Evolutionary conservation across 495 filamentous ascomycete genomes (phyloP).

Genomic region (Chaetomium fimeti): DNA sequence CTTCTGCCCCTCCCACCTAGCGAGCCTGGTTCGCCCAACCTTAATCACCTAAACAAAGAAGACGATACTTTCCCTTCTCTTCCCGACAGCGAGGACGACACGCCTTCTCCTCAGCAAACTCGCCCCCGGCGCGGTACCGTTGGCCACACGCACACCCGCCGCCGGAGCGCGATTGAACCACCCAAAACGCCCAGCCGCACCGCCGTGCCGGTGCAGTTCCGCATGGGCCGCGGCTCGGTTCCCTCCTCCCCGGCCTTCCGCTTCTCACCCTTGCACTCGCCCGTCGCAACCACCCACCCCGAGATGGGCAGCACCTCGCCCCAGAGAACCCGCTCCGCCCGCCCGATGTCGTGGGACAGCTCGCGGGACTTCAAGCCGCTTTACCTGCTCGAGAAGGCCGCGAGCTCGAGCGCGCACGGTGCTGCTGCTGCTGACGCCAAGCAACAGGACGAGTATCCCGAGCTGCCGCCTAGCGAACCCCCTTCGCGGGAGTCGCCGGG

Average conservation of each 20-base stretch:
- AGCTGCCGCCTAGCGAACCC: constrained; percentile 38
- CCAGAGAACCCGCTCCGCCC: constrained; percentile 31
- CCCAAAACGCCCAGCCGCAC: constrained; percentile 53
- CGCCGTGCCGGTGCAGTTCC: constrained; percentile 52
- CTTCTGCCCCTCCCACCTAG: constrained; percentile 56
- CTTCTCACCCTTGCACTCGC: constrained; percentile 42
- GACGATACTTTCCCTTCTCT: constrained; percentile 43
- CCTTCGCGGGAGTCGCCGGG: constrained; percentile 35
- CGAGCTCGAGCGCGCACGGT: constrained; percentile 10
- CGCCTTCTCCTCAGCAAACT: constrained; percentile 46
- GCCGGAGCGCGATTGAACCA: constrained; percentile 41
- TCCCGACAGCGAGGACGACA: constrained; percentile 53
- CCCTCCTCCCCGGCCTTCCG: constrained; percentile 44
- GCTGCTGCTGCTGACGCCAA: neutral
- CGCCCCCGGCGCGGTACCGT: constrained; percentile 29
- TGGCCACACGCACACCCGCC: constrained; percentile 37
- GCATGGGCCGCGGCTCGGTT: constrained; percentile 44
- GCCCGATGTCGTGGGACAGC: constrained; percentile 53
- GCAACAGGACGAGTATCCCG: constrained; percentile 18
- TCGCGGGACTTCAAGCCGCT: constrained; percentile 51
- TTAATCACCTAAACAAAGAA: constrained; percentile 31
- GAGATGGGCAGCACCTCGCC: constrained; percentile 16
- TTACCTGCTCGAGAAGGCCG: constrained; percentile 47
- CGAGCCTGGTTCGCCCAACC: constrained; percentile 45
- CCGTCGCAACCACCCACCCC: constrained; percentile 29